Percentiles rank a stretch among this genome's conserved stretches.
Evolutionary conservation across 148 eudicot genomes (phyloP).

Genomic region (Arctostaphylos glauca): DNA sequence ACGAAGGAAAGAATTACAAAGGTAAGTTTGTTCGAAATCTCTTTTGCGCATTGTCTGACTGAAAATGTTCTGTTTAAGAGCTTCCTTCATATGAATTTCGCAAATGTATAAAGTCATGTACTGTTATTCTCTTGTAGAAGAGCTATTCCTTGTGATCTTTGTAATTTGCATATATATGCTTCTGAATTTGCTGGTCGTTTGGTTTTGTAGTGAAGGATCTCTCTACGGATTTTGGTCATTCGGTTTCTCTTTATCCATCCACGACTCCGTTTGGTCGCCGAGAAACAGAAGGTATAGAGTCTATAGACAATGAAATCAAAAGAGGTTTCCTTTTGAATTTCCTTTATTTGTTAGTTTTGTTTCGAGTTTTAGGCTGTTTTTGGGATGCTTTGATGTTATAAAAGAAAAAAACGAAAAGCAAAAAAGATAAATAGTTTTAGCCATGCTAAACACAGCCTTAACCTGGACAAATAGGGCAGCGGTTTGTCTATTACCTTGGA

Average conservation of each 20-base stretch:
- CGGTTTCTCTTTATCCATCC: background rate
- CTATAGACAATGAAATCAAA: background rate
- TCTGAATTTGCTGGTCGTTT: background rate
- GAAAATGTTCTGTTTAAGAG: background rate
- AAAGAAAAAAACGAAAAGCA: background rate
- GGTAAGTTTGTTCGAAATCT: background rate
- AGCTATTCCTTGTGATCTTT: background rate
- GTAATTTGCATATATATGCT: background rate
- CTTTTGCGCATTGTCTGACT: background rate
- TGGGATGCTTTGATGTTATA: background rate
- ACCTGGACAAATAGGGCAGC: background rate
- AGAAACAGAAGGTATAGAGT: background rate
- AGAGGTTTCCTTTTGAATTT: background rate
- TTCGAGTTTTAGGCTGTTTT: background rate
- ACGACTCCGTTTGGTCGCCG: slow-evolving; percentile 6
- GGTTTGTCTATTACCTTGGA: background rate
- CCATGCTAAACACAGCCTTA: background rate
- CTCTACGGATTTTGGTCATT: background rate
- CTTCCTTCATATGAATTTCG: background rate
- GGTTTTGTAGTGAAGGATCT: background rate
- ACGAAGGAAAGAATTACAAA: background rate
- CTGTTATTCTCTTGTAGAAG: too few species aligned
- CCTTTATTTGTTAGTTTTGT: background rate
- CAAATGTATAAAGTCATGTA: background rate
- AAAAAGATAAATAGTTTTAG: background rate